Base-by-base conservation (phyloP, 2,329 filamentous ascomycete species). In the Huntiella savannae region DNA sequence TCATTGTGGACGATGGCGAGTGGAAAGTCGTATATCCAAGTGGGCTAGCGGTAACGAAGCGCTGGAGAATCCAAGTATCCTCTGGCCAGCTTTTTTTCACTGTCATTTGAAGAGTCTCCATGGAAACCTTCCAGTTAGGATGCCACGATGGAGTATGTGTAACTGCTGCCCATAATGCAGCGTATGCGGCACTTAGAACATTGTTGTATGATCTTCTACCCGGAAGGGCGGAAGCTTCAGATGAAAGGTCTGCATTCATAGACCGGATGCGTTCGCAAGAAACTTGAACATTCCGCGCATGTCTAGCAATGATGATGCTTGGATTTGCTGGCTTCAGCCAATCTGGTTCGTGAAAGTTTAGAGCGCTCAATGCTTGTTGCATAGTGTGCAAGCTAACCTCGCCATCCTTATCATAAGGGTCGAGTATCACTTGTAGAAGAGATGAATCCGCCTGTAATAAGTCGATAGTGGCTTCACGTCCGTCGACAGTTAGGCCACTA, bases 261-360 rank as follows among this genome's bases (percentile, higher is more conserved):
- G 44, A 37, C 5, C 40, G 33, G 17, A 50, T 53, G 46, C 19
- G 22, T 33, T 46, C 44, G 28, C 40, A 50, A 35, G 42, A 36
- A 16, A 48, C 43, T 16, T 40, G 40, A 10, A 51, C 49, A 39
- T 53, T 49, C 12, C 49, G 45, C 3, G 79, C 77, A 7, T 80
- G 82, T 45, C 86, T 77, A 54, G 82, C 67, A 5, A 86, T 75
- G 52, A 94, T 75, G 47, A 79, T 72, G 2, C 73, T 64, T 1
- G 75, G 73, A 1, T 68, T 64, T 1, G 82, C 78, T 7, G 81
- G 73, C 3, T 67, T 65, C 15, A 93, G 65, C 53, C 80, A 79
- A 5, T 60, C 58, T 11, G 63, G 66, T 50, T 54, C 57, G 50
- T 61, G 57, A 49, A 60, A 57, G 55, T 65, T 55, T 59, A 63